A percentile compares a stretch with the other conserved stretches of the same genome.
Evolutionary conservation across 805 yeast genomes (phyloP).

Genomic region (Wickerhamiella lipophila): DNA sequence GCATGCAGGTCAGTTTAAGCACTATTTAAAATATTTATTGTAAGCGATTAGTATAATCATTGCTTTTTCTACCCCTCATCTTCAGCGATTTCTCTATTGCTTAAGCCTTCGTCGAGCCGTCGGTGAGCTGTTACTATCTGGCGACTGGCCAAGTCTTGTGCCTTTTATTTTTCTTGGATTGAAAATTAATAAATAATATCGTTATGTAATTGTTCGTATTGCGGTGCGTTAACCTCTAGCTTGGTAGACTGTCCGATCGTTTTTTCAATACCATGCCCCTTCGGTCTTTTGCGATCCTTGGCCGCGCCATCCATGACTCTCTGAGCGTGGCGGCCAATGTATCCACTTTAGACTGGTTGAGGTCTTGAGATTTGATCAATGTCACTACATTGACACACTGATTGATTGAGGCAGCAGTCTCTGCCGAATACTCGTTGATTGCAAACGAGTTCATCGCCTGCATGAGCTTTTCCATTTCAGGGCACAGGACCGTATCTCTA

Average conservation of each 20-base stretch:
- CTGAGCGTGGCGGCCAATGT: slow-evolving; percentile 30
- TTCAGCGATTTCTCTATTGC: no score
- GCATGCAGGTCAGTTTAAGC: no score
- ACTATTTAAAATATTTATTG: neutral
- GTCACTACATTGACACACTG: slow-evolving; percentile 53
- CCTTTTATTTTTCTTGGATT: no score
- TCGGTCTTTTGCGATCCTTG: slow-evolving; percentile 24
- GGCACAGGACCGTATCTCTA: slow-evolving; percentile 28
- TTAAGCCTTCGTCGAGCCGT: no score
- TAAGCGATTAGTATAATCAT: no score
- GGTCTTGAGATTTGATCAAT: slow-evolving; percentile 41
- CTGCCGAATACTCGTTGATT: slow-evolving; percentile 11
- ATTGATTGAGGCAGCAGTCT: slow-evolving; percentile 31
- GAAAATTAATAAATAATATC: no score
- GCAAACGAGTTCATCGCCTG: slow-evolving; percentile 16
- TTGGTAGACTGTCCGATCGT: slow-evolving; percentile 6
- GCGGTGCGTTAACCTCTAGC: neutral
- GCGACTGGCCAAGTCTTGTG: no score
- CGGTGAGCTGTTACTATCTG: no score
- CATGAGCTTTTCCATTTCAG: slow-evolving; percentile 23
- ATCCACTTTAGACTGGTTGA: slow-evolving; percentile 47
- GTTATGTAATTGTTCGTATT: no score
- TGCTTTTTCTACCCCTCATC: no score
- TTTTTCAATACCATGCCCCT: slow-evolving; percentile 22
- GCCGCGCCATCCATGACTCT: slow-evolving; percentile 23